Evolutionary conservation across 1,284 basidiomycete species (phyloP).

Genomic region (Melanopsichium pennsylvanicum): DNA sequence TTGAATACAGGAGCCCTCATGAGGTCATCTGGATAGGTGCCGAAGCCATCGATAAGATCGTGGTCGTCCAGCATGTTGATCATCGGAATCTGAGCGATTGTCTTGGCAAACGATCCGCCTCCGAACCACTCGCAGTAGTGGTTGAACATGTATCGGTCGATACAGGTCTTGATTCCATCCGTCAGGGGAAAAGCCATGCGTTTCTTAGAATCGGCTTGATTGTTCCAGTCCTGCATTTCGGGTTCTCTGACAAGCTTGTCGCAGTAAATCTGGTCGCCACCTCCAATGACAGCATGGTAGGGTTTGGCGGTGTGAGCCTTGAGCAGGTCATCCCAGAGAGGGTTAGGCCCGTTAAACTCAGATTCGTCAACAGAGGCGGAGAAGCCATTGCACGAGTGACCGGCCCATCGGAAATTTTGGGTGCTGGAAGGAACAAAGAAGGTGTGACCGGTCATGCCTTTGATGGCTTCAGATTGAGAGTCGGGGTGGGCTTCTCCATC

Average conservation of each 20-base stretch:
- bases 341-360: slow-evolving; percentile 66
- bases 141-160: slow-evolving; percentile 79
- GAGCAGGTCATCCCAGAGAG: slow-evolving; percentile 90
- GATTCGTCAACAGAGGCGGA: slow-evolving; percentile 68
- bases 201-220: slow-evolving; percentile 72
- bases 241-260: slow-evolving; percentile 58
- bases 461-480: slow-evolving; percentile 43
- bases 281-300: slow-evolving; percentile 84
- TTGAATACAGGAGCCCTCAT: slow-evolving; percentile 62
- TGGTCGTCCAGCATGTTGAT: slow-evolving; percentile 73
- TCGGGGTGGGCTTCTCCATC: slow-evolving; percentile 58
- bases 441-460: slow-evolving; percentile 71
- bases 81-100: slow-evolving; percentile 86
- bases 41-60: slow-evolving; percentile 86
- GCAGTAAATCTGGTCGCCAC: slow-evolving; percentile 67
- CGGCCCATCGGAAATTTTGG: slow-evolving; percentile 90
- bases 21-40: slow-evolving; percentile 71
- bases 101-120: slow-evolving; percentile 86
- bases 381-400: slow-evolving; percentile 77
- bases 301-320: slow-evolving; percentile 79
- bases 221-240: slow-evolving; percentile 79
- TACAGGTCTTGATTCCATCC: slow-evolving; percentile 76
- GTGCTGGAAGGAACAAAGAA: slow-evolving; percentile 83
- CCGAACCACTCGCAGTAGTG: slow-evolving; percentile 81
- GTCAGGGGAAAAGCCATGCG: slow-evolving; percentile 76